Base-by-base conservation (phyloP, 805 yeast species). In the Spathaspora gorwiae region DNA sequence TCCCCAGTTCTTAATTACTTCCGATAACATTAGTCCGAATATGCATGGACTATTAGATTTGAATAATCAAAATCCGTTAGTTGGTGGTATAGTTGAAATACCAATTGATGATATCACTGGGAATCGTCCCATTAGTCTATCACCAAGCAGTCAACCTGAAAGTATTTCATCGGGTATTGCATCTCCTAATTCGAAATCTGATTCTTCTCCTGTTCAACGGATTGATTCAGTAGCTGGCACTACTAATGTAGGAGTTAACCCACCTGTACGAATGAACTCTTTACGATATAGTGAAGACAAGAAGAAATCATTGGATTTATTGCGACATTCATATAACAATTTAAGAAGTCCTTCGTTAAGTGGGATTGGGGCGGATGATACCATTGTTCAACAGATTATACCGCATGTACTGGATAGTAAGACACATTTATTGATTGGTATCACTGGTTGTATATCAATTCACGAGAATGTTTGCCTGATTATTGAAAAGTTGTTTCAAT, bases 391-490 rank as follows among this genome's bases (percentile, higher is more conserved):
- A 6, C 39, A 35, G 15, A 29, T 26, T 55, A 57, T 37, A 30
- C n/a, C n/a, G 24, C 29, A 34, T 5, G 24, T 13, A 5, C 43
- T 42, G n/a, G 43, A 44, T 37, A 39, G 49, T 11, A 58, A 55
- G 30, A 37, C 53, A 19, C 64, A 59, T 44, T 47, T 59, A n/a
- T 45, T 59, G 24, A 57, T 59, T 39, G 64, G 61, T 14, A 52
- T 59, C 12, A 55, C 64, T 2, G 64, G 64, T 1, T 59, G 62
- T 37, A 52, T 58, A 27, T 51, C 62, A 4, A 47, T 52, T 14
- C 54, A 49, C 35, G 51, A 58, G 30, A 58, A 57, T 41, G 45
- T 59, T 14, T 55, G 55, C 34, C 42, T 54, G 6, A 53, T 58
- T 11, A 56, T 60, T 36, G 62, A 59, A 35, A 58, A 59, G 37